Evolutionary conservation across 768 basidiomycete species (phyloP), one percentile per base, ranked within the genome.

Genomic region (Panus rudis): DNA sequence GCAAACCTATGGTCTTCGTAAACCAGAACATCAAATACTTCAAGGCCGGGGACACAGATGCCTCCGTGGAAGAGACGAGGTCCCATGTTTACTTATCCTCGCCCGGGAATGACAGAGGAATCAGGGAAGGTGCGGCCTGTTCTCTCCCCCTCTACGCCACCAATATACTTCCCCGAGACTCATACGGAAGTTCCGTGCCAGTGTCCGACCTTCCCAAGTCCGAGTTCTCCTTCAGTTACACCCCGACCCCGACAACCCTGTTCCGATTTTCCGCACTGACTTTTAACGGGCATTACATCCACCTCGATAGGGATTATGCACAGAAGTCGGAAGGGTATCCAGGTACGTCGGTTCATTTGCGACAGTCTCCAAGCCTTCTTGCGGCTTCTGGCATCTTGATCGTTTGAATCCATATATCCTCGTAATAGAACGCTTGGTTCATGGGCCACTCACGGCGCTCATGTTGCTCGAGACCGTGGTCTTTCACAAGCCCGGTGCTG

Each of bases 251-350:
- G 26, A 78, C 80, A 7, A 87, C 83, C 1, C 66, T 92, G 17
- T 92, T 92, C 67, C 79, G 87, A 19, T 92, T 84, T 63, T 91
- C 87, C 4, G 86, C 89, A 16, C 67, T 92, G 19, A 91, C 81
- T 51, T 89, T 88, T 66, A 92, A 92, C 52, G 84, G 77, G 11
- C 89, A 92, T 51, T 72, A 79, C 51, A 86, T 92, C 50, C 89
- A 92, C 61, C 73, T 91, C 21, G 86, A 91, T 63, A 77, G 78
- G 45, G 76, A 80, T 19, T 88, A 81, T 56, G 77, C 84, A 5
- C 76, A 73, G 33, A 61, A 64, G 20, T 69, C 65, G 16, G 84
- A 92, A 61, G 84, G 84, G 6, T 87, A 88, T 50, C 73, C 80
- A 48, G 86, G 84, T 78, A 49, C 42, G 69, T n/a, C n/a, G n/a